Percentiles rank a stretch among this genome's conserved stretches.
Evolutionary conservation across 805 yeast genomes (phyloP).

Genomic region (Ogataea paraovalis): DNA sequence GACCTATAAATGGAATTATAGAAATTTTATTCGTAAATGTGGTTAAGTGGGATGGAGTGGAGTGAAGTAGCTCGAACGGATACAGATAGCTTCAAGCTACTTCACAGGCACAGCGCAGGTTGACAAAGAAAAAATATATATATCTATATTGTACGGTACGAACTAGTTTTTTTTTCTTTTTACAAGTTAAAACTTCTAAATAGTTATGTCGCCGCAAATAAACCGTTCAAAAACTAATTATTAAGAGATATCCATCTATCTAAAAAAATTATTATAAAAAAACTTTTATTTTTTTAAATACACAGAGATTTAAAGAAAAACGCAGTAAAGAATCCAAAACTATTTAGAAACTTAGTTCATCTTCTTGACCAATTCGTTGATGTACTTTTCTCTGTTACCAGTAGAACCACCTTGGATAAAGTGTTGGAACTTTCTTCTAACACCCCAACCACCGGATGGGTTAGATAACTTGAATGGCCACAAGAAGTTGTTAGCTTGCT

Average conservation of each 20-base stretch:
- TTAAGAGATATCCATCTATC: constrained; percentile 2
- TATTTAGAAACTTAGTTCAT: constrained; percentile 61
- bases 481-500: constrained; percentile 96
- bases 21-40: not conserved
- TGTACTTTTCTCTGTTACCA: constrained; percentile 97
- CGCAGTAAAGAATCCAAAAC: constrained; percentile 2
- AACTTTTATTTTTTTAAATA: constrained; percentile 7
- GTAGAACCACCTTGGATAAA: constrained; percentile 97
- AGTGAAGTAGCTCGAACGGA: too few species aligned
- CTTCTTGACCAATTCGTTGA: constrained; percentile 89
- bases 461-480: constrained; percentile 97
- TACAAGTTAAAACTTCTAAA: not conserved
- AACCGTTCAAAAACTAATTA: not conserved
- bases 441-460: constrained; percentile 98
- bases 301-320: constrained; percentile 3
- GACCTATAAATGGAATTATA: not conserved
- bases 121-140: too few species aligned
- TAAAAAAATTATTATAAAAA: constrained; percentile 1
- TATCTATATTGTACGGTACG: too few species aligned
- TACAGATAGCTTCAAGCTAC: too few species aligned
- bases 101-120: too few species aligned
- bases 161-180: too few species aligned
- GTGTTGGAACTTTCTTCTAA: constrained; percentile 93
- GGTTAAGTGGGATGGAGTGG: too few species aligned
- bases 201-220: not conserved